phyloP scores from a whole-genome alignment of 139 green algal genomes.

The Trebouxia sp. region DNA sequence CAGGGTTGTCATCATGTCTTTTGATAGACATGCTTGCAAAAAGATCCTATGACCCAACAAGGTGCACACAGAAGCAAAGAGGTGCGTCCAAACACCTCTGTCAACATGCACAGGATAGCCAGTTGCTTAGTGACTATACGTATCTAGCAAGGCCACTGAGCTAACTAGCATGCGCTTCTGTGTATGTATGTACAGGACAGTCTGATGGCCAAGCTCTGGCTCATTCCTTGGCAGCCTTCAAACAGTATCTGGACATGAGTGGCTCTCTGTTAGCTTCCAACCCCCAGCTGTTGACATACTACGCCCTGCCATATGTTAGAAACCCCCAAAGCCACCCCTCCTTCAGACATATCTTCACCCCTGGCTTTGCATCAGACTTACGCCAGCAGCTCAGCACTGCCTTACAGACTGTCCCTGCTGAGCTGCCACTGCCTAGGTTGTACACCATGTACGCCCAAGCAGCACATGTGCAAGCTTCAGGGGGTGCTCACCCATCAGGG shows the following conservation, averaged over 20 bases:
- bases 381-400: background rate
- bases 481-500: background rate
- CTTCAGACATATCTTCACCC: constrained; percentile 4
- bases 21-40: too few relatives aligned
- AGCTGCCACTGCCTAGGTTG: background rate
- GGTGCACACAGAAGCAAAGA: too few relatives aligned
- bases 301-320: background rate
- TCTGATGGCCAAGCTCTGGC: background rate
- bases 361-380: background rate
- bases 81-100: too few relatives aligned
- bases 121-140: too few relatives aligned
- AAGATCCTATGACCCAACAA: too few relatives aligned
- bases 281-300: background rate
- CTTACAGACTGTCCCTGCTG: background rate
- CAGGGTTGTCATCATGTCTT: too few relatives aligned
- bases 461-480: too few relatives aligned
- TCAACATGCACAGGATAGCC: too few relatives aligned
- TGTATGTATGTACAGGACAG: background rate
- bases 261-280: background rate
- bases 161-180: too few relatives aligned
- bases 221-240: background rate
- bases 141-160: too few relatives aligned
- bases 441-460: constrained; percentile 8
- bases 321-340: background rate
- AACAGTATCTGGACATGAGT: constrained; percentile 2